These are phyloP conservation scores for Phoma herbarum DNA, from an alignment of 2,329 filamentous ascomycete genomes.

Conservation along the genomic window DNA sequence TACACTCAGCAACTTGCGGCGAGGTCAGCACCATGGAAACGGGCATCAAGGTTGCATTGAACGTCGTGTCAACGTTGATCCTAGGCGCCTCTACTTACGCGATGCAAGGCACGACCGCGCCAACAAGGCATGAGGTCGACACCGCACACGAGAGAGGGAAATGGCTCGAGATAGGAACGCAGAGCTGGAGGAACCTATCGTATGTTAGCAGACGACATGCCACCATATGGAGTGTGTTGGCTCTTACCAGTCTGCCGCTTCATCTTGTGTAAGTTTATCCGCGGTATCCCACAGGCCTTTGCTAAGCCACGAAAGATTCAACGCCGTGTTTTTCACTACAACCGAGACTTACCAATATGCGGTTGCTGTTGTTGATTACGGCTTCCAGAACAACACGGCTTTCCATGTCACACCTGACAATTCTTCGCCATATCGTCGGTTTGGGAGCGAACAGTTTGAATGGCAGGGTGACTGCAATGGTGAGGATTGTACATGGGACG, in stretches of 20 bases:
- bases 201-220: conserved; percentile 23
- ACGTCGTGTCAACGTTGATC: conserved; percentile 52
- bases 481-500: conserved; percentile 17
- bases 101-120: conserved; percentile 35
- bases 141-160: conserved; percentile 36
- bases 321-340: conserved; percentile 29
- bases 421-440: conserved; percentile 19
- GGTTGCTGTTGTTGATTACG: conserved; percentile 23
- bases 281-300: no score
- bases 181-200: conserved; percentile 25
- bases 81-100: conserved; percentile 31
- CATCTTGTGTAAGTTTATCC: conserved; percentile 26
- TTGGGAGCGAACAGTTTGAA: conserved; percentile 6
- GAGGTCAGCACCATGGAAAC: conserved; percentile 20
- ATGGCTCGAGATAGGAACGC: conserved; percentile 31
- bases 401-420: conserved; percentile 23
- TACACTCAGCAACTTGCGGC: conserved; percentile 33
- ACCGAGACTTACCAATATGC: conserved; percentile 31
- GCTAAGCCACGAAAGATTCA: no score
- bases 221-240: conserved; percentile 23
- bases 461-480: conserved; percentile 10
- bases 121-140: conserved; percentile 34
- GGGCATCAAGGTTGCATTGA: conserved; percentile 57
- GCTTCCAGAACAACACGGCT: conserved; percentile 12
- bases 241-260: conserved; percentile 25